Conservation (phyloP, 2,329 filamentous ascomycete genomes). For the Botrytis byssoidea region DNA sequence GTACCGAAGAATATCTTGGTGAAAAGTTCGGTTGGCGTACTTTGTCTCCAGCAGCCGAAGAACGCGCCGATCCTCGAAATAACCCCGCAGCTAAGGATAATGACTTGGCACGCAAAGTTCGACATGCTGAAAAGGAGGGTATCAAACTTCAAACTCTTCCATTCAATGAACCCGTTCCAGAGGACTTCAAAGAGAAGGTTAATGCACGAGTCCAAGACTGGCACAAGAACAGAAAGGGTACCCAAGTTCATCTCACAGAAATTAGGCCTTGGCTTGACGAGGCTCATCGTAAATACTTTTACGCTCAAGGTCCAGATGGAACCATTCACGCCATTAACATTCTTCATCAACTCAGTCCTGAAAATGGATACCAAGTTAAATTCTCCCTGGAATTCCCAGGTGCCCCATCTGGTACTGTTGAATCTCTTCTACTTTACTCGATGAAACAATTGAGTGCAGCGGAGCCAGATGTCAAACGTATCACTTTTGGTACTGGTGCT, state of each 20-base stretch:
- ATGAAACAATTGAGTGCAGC: constrained; percentile 54
- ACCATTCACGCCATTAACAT: constrained; percentile 76
- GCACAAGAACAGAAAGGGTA: constrained; percentile 76
- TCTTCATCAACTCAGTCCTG: constrained; percentile 74
- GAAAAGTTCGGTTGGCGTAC: constrained; percentile 83
- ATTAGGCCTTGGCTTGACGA: constrained; percentile 85
- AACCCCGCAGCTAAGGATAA: constrained; percentile 66
- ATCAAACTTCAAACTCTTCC: constrained; percentile 75
- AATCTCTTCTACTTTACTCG: constrained; percentile 73
- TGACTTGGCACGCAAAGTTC: constrained; percentile 77
- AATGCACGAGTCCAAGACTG: constrained; percentile 76
- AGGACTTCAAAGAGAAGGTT: constrained; percentile 66
- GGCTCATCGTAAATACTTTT: constrained; percentile 82
- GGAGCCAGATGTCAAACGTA: constrained; percentile 57
- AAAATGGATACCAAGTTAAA: constrained; percentile 90
- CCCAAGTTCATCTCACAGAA: constrained; percentile 86
- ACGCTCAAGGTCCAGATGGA: constrained; percentile 70
- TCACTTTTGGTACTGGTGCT: constrained; percentile 87
- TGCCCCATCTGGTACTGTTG: constrained; percentile 82
- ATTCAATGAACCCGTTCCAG: constrained; percentile 59
- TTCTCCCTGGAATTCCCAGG: constrained; percentile 92
- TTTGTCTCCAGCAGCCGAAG: constrained; percentile 83
- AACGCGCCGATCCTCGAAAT: constrained; percentile 74
- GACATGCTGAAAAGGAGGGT: constrained; percentile 81
- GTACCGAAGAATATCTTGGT: constrained; percentile 76